Base-by-base conservation (phyloP, 116 monocot genomes). In the Papilionanthe hybrid region DNA sequence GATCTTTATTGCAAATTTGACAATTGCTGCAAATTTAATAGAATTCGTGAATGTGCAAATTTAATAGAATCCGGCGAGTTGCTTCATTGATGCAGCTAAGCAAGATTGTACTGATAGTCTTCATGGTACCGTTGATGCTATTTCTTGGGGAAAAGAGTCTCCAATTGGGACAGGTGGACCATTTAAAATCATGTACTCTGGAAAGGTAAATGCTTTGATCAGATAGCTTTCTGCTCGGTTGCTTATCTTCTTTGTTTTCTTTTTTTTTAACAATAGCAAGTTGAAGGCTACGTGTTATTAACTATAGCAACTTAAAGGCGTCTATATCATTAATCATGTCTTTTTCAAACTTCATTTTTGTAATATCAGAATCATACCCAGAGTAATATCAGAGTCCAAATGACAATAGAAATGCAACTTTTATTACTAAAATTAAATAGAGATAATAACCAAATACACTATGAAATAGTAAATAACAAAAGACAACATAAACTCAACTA, bases 91-190 rank as follows among this genome's bases (percentile, higher is more conserved):
- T 81, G 97, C 97, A 65, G 94, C 92, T 49, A 97, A 92, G 72
- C 76, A 94, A 67, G 80, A 84, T 27, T 80, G 77, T 29, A 76
- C 50, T 0, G 97, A 97, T 86, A 19, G 76, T 75, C 92, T 97
- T 53, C 23, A 49, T 79, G 97, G 97, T 43, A 84, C 84, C 43
- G 55, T 94, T 58, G 97, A 94, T 85, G 88, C 92, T 53, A 53
- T 92, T 71, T 80, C 89, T 37, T 97, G 97, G 97, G 97, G 97
- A 3, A 89, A 91, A 81, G 91, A 92, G 73, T 82, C 92, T 75
- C 89, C 88, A 19, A 66, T 87, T 79, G 97, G 97, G 17, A 89
- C 97, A 3, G 89, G 89, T 43, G 97, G 91, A n/a, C 85, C 89
- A 60, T 97, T 97, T 87, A 77, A 89, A 79, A 75, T 97, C 45